Base-by-base conservation (phyloP, 148 eudicot species). In the Rhododendron mucronatum region DNA sequence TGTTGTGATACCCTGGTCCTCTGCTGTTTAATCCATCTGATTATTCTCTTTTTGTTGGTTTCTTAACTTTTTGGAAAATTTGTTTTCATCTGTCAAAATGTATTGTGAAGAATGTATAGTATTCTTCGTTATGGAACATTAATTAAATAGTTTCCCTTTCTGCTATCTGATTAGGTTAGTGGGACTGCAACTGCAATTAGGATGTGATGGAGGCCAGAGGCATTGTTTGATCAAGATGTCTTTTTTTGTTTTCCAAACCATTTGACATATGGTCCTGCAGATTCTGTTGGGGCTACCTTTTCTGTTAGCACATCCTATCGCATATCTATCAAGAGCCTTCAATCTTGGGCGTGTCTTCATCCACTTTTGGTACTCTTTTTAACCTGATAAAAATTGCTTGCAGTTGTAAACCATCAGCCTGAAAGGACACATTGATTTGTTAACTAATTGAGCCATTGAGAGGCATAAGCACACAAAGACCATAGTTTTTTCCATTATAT, bases 311-410 rank as follows among this genome's bases (percentile, higher is more conserved):
- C 84, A 95, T 89, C 97, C 98, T 85, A 80, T 89, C 65, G 95
- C 93, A 81, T 96, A 96, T 89, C 63, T 96, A 87, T 95, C 98
- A 79, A 86, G 89, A 90, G 99, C 99, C 84, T 96, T 96, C 91
- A 93, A 96, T 89, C 99, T 96, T 85, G 99, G 99, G 81, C 98
- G 99, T 28, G 93, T 96, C 84, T 96, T 96, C 92, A 94, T 96
- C 91, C 99, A 96, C 88, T 96, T 94, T 84, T 96, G 99, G 99
- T 96, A 96, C 86, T 82, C 80, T 61, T 83, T 87, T 87, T 41
- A 47, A 48, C 83, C 83, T 85, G 82, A 61, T 86, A 28, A 47
- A 82, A 81, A 77, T 85, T 45, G 73, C 61, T 81, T 83, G 63
- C 48, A 4, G 51, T 10, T 87, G 65, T 47, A 51, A 39, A 80